Base-by-base conservation (phyloP, 2,329 filamentous ascomycete genomes). In the Xylariaceae sp. region DNA sequence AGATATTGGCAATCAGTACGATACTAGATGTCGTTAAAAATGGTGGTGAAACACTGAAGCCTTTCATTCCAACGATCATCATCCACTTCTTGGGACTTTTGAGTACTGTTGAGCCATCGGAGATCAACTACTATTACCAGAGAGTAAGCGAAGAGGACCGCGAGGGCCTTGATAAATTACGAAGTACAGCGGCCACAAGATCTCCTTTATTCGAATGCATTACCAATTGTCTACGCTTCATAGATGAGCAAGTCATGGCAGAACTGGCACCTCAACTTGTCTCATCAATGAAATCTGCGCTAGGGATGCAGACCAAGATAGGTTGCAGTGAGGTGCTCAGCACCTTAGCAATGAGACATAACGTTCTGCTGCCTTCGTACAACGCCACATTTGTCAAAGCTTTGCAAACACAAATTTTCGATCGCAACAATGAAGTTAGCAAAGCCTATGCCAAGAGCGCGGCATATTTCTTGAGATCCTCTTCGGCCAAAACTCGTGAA, bases 191-290 rank as follows among this genome's bases (percentile, higher is more conserved):
- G 63, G 88, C 96, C 22, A 86, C 89, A 22, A 82, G 81, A 42
- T 95, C 89, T 14, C 92, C 93, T 0, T 83, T 98, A 53, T 94
- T 91, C 59, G 91, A 96, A 64, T 90, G 90, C 1, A 89, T 97
- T 45, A 88, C 95, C 57, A 81, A 91, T 53, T 89, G 88, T 59
- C 78, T 98, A 23, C 89, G 95, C 48, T 82, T 88, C 42, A 75
- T 94, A 2, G 89, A 97, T 60, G 83, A 82, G 6, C 70, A 74
- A 4, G 83, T 86, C n/a, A 92, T 96, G 81, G 76, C 77, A 37
- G 75, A 82, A 17, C 74, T 96, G 8, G 82, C 84, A 27, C 82
- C 83, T 2, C 79, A 74, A 36, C 75, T 98, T 0, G 85, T 93
- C 63, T 76, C 78, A 22, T 84, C 86, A 0, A 88, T 97, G 67